A percentile compares a stretch with the other conserved stretches of the same genome.
These are phyloP conservation scores for Podospora fimiseda DNA, from an alignment of 495 filamentous ascomycete genomes.

Conservation along the genomic window DNA sequence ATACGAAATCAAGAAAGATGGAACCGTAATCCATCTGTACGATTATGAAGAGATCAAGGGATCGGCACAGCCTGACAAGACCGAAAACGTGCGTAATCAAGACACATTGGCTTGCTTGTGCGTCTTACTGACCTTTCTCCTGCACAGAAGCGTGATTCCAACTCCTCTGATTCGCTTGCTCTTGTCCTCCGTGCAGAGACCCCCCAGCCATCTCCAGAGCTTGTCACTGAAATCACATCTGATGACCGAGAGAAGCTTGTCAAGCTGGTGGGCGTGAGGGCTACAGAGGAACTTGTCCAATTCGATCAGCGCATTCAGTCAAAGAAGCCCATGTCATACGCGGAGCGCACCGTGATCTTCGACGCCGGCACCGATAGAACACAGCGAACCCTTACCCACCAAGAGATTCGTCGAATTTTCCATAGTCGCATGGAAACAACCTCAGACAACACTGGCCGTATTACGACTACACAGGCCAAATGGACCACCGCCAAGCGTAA, in stretches of 20 bases:
- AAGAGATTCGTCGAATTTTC: constrained; percentile 44
- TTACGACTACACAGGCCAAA: constrained; percentile 30
- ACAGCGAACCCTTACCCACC: constrained; percentile 33
- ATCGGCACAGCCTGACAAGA: constrained; percentile 22
- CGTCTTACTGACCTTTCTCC: not conserved
- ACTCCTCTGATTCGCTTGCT: not conserved
- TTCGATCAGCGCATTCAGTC: constrained; percentile 26
- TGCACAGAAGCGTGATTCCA: not conserved
- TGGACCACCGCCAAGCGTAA: constrained; percentile 29
- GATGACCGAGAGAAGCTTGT: constrained; percentile 17
- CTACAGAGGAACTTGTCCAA: constrained; percentile 28
- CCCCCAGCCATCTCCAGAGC: not conserved
- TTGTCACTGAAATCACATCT: constrained; percentile 11
- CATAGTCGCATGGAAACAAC: constrained; percentile 23
- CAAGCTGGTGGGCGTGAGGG: constrained; percentile 26
- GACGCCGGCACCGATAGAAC: constrained; percentile 35
- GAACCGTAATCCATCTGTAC: constrained; percentile 70
- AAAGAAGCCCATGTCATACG: constrained; percentile 18
- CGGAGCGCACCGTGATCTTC: constrained; percentile 21
- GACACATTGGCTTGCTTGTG: not conserved
- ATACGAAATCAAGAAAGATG: constrained; percentile 78
- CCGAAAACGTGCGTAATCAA: not conserved
- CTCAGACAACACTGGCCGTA: constrained; percentile 22
- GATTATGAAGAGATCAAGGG: constrained; percentile 42
- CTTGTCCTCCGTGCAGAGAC: not conserved